These are phyloP conservation scores for Hygrophila difformis DNA, from an alignment of 257 asterid species.

Conservation along the genomic window DNA sequence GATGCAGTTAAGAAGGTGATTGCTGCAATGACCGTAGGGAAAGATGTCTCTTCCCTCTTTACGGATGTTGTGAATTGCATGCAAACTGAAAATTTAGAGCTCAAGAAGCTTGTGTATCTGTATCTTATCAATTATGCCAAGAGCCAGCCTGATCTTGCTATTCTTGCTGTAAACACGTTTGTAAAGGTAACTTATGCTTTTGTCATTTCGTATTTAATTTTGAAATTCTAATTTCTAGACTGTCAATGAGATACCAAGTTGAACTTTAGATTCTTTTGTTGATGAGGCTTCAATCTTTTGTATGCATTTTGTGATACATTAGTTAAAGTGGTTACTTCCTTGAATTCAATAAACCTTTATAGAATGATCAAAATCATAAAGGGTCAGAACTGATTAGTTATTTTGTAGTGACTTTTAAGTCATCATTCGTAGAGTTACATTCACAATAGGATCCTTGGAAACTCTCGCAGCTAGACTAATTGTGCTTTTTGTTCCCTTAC, in stretches of 20 bases:
- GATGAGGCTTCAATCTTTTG: not conserved
- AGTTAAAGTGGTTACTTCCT: not conserved
- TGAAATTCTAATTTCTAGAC: not conserved
- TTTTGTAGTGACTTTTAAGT: too few species aligned
- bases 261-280: not conserved
- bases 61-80: conserved; percentile 98
- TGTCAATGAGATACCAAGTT: not conserved
- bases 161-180: conserved; percentile 95
- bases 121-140: conserved; percentile 97
- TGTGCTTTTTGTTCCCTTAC: not conserved
- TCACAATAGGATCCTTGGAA: too few species aligned
- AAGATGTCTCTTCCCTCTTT: conserved; percentile 94
- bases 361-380: too few species aligned
- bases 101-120: conserved; percentile 89
- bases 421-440: too few species aligned
- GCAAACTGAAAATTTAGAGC: conserved; percentile 99
- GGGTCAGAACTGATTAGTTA: too few species aligned
- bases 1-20: conserved; percentile 99
- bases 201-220: not conserved
- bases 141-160: conserved; percentile 99
- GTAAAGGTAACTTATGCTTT: conserved; percentile 52
- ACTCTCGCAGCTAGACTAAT: not conserved
- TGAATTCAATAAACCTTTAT: not conserved
- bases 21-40: conserved; percentile 99
- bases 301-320: not conserved